These are phyloP conservation scores for Fusarium incarnatum DNA, from an alignment of 2,329 filamentous ascomycete genomes.

Conservation along the genomic window DNA sequence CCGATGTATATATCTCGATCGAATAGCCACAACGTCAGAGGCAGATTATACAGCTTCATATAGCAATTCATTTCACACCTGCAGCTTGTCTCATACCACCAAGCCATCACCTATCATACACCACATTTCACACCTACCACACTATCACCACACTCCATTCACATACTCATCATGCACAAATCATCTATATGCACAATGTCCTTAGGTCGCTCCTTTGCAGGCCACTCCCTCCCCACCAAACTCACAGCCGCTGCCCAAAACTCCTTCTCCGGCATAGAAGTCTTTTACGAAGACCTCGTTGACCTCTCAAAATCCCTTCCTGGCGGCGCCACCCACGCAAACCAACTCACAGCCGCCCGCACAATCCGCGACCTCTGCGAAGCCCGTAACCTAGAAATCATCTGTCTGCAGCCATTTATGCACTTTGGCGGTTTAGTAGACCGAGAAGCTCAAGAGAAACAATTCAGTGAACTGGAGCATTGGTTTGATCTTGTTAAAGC, in stretches of 20 bases:
- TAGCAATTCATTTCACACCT: background rate
- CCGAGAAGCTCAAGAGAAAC: slow-evolving; percentile 65
- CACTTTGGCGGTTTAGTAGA: slow-evolving; percentile 81
- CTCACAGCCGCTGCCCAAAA: slow-evolving; percentile 74
- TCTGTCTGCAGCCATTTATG: slow-evolving; percentile 81
- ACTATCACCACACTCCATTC: no score
- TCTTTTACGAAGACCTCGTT: slow-evolving; percentile 82
- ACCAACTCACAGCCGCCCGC: slow-evolving; percentile 68
- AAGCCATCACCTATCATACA: no score
- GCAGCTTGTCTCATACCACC: no score
- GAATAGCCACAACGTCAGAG: slow-evolving; percentile 30
- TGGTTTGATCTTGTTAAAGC: slow-evolving; percentile 76
- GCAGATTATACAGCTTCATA: background rate
- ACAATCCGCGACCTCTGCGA: slow-evolving; percentile 56
- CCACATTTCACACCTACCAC: no score
- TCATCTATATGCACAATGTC: slow-evolving; percentile 82
- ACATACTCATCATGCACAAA: slow-evolving; percentile 65
- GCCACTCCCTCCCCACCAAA: slow-evolving; percentile 75
- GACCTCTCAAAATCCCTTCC: slow-evolving; percentile 64
- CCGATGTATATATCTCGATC: slow-evolving; percentile 22
- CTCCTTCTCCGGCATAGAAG: slow-evolving; percentile 76
- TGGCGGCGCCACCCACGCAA: slow-evolving; percentile 53
- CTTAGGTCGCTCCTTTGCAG: slow-evolving; percentile 75
- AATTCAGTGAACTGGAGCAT: slow-evolving; percentile 71
- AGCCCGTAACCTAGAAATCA: slow-evolving; percentile 58